Evolutionary conservation across 352 stramenopile species (phyloP).

Genomic region (Phytophthora palmivora): DNA sequence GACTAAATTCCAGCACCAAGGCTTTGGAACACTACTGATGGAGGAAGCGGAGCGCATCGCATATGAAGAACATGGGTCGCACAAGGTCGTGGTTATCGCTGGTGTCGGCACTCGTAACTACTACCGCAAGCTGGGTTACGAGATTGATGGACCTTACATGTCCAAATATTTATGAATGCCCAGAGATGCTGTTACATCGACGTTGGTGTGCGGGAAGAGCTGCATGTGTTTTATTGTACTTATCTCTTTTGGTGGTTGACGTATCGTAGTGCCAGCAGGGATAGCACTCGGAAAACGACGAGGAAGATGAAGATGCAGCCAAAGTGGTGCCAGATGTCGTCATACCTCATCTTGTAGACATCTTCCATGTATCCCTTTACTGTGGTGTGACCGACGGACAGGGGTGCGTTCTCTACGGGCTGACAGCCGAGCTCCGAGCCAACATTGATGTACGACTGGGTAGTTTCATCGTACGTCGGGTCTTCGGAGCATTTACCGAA

Average conservation of each 20-base stretch:
- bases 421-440: no score
- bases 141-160: constrained; percentile 98
- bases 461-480: constrained; percentile 23
- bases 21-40: constrained; percentile 97
- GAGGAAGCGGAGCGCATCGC: constrained; percentile 97
- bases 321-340: constrained; percentile 37
- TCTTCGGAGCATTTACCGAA: constrained; percentile 35
- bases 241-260: constrained; percentile 51
- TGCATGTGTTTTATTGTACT: constrained; percentile 11
- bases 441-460: no score
- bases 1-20: constrained; percentile 97
- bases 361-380: constrained; percentile 33
- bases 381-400: no score
- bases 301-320: constrained; percentile 40
- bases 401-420: no score
- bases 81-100: constrained; percentile 97
- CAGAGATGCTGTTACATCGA: no score
- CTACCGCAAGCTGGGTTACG: constrained; percentile 97
- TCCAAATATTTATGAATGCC: constrained; percentile 88
- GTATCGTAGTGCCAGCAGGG: constrained; percentile 42
- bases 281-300: constrained; percentile 34
- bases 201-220: constrained; percentile 6
- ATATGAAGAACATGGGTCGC: constrained; percentile 93
- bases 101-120: constrained; percentile 97
- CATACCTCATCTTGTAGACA: constrained; percentile 40